Conservation (phyloP, 1,139 yeast genomes). For the Debaryomyces subglobosus region DNA sequence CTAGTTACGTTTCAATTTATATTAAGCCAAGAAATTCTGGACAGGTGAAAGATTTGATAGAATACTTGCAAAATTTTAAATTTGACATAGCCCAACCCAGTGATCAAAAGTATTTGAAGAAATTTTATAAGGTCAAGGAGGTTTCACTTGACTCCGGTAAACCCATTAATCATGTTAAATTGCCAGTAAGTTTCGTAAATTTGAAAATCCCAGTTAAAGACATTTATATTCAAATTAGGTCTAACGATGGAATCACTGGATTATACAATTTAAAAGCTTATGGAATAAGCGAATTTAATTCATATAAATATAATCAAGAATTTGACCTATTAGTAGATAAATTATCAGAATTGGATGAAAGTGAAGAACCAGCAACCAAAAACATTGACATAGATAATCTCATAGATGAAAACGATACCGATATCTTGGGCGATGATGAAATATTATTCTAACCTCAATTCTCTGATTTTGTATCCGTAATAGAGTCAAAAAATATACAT, state of each 20-base stretch:
- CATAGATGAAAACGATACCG: constrained; percentile 2
- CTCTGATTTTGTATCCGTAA: background rate
- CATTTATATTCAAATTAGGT: constrained; percentile 36
- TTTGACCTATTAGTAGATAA: constrained; percentile 28
- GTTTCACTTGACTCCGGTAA: constrained; percentile 17
- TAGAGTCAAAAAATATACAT: background rate
- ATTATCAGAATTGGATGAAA: constrained; percentile 15
- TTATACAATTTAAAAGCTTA: constrained; percentile 37
- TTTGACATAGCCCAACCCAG: constrained; percentile 11
- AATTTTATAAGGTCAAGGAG: constrained; percentile 39
- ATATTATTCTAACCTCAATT: constrained; percentile 1
- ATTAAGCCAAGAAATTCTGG: constrained; percentile 31
- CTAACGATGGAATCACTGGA: constrained; percentile 24
- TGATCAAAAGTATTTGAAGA: constrained; percentile 29
- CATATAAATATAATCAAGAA: constrained; percentile 30
- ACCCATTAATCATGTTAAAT: constrained; percentile 31
- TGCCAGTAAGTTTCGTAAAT: constrained; percentile 41
- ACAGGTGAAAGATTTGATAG: constrained; percentile 19
- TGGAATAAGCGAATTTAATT: constrained; percentile 40
- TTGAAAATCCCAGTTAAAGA: constrained; percentile 37
- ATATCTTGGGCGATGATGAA: constrained; percentile 5
- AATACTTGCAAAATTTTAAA: constrained; percentile 24
- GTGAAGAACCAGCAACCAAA: background rate
- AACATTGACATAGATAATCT: background rate
- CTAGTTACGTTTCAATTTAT: constrained; percentile 26